Conservation (phyloP, 352 stramenopile genomes). For the Pythium periplocum region DNA sequence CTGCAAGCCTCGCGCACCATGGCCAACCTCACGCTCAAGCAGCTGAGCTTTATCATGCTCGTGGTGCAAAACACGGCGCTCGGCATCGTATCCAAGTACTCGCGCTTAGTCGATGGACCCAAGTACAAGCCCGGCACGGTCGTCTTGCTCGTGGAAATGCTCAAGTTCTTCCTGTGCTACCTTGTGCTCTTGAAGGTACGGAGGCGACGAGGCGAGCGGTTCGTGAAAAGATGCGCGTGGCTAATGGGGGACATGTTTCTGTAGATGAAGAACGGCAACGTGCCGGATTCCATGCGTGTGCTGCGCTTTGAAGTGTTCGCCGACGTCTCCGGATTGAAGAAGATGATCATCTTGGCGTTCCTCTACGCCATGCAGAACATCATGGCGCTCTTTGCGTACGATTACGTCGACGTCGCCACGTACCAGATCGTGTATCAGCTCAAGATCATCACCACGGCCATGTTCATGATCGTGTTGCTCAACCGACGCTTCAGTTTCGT, state of each 20-base stretch:
- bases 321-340: constrained; percentile 69
- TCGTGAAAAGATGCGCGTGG: neutral
- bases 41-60: constrained; percentile 82
- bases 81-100: constrained; percentile 87
- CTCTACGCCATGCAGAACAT: constrained; percentile 87
- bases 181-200: constrained; percentile 53
- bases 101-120: constrained; percentile 47
- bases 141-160: constrained; percentile 73
- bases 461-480: constrained; percentile 88
- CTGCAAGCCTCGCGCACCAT: constrained; percentile 11
- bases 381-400: constrained; percentile 81
- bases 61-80: constrained; percentile 85
- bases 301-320: constrained; percentile 77
- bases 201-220: neutral
- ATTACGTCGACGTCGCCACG: constrained; percentile 86
- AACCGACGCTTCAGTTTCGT: constrained; percentile 78
- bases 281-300: constrained; percentile 48
- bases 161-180: constrained; percentile 82
- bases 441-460: constrained; percentile 88
- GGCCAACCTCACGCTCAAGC: constrained; percentile 50
- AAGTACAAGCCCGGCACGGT: constrained; percentile 83
- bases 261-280: constrained; percentile 46
- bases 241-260: too few species aligned
- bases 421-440: constrained; percentile 90
- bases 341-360: constrained; percentile 82